Evolutionary conservation across 768 basidiomycete species (phyloP), one percentile per base, ranked within the genome.

Genomic region (Hydnomerulius pinastri): DNA sequence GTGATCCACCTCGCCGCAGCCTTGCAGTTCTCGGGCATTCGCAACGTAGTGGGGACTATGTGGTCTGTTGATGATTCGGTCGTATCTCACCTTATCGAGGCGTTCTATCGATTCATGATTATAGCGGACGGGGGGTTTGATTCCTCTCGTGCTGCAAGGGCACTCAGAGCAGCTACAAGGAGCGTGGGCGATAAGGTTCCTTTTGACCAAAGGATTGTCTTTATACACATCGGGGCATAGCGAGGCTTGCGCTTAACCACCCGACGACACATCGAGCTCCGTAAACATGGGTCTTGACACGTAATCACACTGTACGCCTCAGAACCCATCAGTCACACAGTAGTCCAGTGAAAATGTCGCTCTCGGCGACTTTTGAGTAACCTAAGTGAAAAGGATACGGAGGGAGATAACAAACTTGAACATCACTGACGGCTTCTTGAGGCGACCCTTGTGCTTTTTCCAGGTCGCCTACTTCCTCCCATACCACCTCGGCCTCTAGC

Each of bases 371-470:
- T 24, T 12, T 46, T 27, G 47, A 45, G 51, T 21, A 40, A 43
- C 12, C 29, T 29, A 46, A 33, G 45, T n/a, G 20, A 35, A 11
- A 18, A 48, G 11, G 38, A 45, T 53, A 59, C 46, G 53, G 4
- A 46, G 23, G 53, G 4, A 46, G 23, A 38, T 37, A 39, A 45
- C 10, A 36, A 46, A n/a, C 21, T 30, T 15, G 27, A 42, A 46
- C 53, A 42, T 66, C 55, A 67, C 53, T 62, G 62, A 48, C 57
- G 67, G 53, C 59, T 68, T 32, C 76, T 73, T 37, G 75, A 71
- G 7, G 76, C 65, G 45, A 76, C 68, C 53, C 86, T 71, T 61
- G 72, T 81, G 39, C 75, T 75, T 67, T 86, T 88, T 3, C 86
- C 86, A 11, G 76, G 78, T 28, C 86, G 73, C 48, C 79, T 80